Evolutionary conservation across 2,329 filamentous ascomycete species (phyloP).

Genomic region (Endoconidiophora polonica): DNA sequence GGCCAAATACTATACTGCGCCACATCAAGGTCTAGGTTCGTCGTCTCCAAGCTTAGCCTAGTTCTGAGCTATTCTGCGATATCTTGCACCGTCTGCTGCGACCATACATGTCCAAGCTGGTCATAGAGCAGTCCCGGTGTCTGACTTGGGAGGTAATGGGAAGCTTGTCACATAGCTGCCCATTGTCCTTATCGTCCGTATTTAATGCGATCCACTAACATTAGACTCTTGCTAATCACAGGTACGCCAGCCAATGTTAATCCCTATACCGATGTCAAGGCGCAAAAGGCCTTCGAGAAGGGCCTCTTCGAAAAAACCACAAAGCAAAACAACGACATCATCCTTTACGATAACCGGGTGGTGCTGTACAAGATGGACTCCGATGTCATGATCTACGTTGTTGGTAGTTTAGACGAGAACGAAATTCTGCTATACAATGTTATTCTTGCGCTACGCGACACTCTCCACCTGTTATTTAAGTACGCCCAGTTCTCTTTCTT

Average conservation of each 20-base stretch:
- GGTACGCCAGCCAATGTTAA: constrained; percentile 29
- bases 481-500: constrained; percentile 26
- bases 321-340: constrained; percentile 90
- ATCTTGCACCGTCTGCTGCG: background rate
- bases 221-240: constrained; percentile 11
- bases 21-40: constrained; percentile 26
- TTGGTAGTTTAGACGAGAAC: constrained; percentile 84
- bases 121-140: background rate
- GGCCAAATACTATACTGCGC: constrained; percentile 74
- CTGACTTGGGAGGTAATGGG: background rate
- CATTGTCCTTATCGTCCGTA: constrained; percentile 16
- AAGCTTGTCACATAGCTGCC: background rate
- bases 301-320: constrained; percentile 87
- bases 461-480: constrained; percentile 84
- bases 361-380: constrained; percentile 97
- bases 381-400: constrained; percentile 90
- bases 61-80: background rate
- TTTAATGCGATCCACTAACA: constrained; percentile 14
- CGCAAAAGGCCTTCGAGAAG: constrained; percentile 94
- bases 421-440: constrained; percentile 94
- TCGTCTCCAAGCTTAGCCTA: background rate
- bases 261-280: constrained; percentile 76
- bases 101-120: background rate
- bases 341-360: constrained; percentile 91
- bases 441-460: constrained; percentile 76